Percentiles rank a stretch among this genome's conserved stretches.
phyloP scores from a whole-genome alignment of 768 basidiomycete genomes.

The Hydnomerulius pinastri region DNA sequence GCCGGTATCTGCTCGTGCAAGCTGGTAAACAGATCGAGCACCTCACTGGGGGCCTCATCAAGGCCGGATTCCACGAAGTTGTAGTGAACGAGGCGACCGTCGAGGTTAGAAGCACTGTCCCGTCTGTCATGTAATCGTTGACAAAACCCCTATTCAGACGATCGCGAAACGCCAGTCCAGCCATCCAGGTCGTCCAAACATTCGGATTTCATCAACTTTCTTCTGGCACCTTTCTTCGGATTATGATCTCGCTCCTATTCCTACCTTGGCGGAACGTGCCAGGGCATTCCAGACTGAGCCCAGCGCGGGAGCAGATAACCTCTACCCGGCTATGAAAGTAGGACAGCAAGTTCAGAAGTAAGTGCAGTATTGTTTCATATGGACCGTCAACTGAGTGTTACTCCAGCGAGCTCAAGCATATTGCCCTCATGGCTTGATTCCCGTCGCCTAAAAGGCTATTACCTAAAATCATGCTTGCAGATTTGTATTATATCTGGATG shows the following conservation, averaged over 20 bases:
- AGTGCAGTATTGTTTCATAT: slow-evolving; percentile 22
- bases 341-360: slow-evolving; percentile 87
- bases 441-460: not conserved
- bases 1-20: slow-evolving; percentile 85
- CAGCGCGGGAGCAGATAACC: slow-evolving; percentile 25
- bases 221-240: slow-evolving; percentile 95
- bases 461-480: too few relatives aligned
- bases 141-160: slow-evolving; percentile 41
- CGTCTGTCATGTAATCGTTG: not conserved
- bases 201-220: slow-evolving; percentile 95
- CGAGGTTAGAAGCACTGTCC: slow-evolving; percentile 45
- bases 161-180: slow-evolving; percentile 60
- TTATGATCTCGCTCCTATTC: slow-evolving; percentile 70
- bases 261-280: slow-evolving; percentile 51
- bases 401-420: slow-evolving; percentile 75
- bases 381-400: slow-evolving; percentile 9
- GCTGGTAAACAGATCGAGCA: slow-evolving; percentile 96
- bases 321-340: slow-evolving; percentile 79
- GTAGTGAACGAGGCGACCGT: slow-evolving; percentile 84
- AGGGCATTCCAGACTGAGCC: slow-evolving; percentile 42
- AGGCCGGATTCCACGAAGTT: slow-evolving; percentile 94
- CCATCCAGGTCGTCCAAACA: slow-evolving; percentile 76
- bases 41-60: slow-evolving; percentile 79
- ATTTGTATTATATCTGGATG: not conserved
- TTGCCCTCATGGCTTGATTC: slow-evolving; percentile 71